Percentiles rank a stretch among this genome's conserved stretches.
Conservation (phyloP, 441 rosid genomes). For the Jatropha podagrica region DNA sequence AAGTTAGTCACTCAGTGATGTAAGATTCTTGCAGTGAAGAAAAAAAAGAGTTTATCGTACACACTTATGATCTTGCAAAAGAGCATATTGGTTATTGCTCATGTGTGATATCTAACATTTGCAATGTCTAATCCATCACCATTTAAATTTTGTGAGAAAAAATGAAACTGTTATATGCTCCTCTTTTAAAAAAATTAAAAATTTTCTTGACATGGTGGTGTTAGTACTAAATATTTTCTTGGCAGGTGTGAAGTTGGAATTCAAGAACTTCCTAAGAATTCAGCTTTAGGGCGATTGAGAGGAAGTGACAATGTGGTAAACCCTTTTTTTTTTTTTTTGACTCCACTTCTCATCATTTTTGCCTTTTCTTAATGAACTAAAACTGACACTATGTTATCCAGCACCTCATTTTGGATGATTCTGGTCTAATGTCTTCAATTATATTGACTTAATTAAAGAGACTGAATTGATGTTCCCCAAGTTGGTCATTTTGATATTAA, state of each 20-base stretch:
- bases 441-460: neutral
- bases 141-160: neutral
- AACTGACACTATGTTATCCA: neutral
- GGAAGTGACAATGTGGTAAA: slow-evolving; percentile 96
- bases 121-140: neutral
- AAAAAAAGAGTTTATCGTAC: neutral
- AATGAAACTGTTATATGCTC: neutral
- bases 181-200: neutral
- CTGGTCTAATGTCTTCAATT: neutral
- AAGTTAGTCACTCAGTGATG: neutral
- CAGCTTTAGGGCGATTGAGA: slow-evolving; percentile 83
- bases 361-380: neutral
- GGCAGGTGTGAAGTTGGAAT: slow-evolving; percentile 86
- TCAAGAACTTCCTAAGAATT: slow-evolving; percentile 78
- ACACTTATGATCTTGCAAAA: too few species aligned
- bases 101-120: neutral
- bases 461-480: too few species aligned
- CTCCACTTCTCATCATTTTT: neutral
- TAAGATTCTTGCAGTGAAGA: too few species aligned
- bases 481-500: too few species aligned
- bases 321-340: neutral
- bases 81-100: neutral
- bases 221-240: slow-evolving; percentile 13
- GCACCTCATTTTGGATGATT: neutral
- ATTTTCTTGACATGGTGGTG: slow-evolving; percentile 7